phyloP scores from a whole-genome alignment of 2,329 filamentous ascomycete species.

The Hypoxylon sp. region DNA sequence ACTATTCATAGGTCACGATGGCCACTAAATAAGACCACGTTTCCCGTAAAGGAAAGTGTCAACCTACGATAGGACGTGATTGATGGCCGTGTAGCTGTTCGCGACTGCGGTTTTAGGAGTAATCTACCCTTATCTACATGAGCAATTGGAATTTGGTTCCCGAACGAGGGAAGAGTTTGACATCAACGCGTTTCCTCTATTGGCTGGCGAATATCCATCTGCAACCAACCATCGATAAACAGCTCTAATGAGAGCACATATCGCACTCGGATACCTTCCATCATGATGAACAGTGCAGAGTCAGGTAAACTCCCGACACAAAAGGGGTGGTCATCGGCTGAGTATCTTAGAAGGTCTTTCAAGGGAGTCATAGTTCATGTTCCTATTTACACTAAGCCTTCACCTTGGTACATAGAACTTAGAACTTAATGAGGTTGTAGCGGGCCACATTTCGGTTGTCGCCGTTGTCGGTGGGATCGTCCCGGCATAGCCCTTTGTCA shows the following conservation, averaged over 20 bases:
- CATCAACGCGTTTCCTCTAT: no score
- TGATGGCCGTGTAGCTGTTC: neutral
- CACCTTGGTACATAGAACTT: neutral
- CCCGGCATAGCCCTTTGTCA: slow-evolving; percentile 20
- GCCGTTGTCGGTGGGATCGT: slow-evolving; percentile 25
- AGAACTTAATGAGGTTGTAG: neutral
- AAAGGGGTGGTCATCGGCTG: neutral
- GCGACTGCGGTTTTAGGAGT: neutral
- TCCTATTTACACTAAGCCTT: neutral
- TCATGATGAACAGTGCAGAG: neutral
- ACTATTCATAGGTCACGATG: no score
- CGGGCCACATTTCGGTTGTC: slow-evolving; percentile 3
- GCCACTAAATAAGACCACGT: no score
- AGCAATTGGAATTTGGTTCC: no score
- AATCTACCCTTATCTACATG: no score
- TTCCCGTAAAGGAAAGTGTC: neutral
- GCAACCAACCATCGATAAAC: neutral
- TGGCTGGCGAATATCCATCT: neutral
- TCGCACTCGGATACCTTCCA: neutral
- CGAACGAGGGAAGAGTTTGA: no score
- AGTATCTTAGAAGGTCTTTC: no score
- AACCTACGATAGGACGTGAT: neutral
- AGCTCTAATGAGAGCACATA: neutral
- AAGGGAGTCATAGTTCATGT: no score
- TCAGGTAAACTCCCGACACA: neutral